Evolutionary conservation across 768 basidiomycete genomes (phyloP).

Genomic region (Termitomyces sp.): DNA sequence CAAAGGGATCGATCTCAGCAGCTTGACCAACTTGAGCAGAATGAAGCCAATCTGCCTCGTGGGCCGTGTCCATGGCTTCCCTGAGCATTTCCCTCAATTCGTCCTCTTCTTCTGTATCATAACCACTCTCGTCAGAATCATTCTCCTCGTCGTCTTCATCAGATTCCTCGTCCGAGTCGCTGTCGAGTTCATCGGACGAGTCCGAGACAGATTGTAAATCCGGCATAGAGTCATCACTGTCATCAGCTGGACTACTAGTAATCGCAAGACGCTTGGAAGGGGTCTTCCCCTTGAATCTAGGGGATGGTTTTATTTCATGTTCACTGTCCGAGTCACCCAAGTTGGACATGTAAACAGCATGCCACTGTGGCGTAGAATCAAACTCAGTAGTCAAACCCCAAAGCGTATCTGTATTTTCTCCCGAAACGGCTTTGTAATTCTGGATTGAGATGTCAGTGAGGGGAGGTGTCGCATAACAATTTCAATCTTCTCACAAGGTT

Average conservation of each 20-base stretch:
- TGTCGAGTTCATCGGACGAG: slow-evolving; percentile 42
- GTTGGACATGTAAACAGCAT: slow-evolving; percentile 35
- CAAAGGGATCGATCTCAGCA: slow-evolving; percentile 40
- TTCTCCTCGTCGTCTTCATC: slow-evolving; percentile 34
- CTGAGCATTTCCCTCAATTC: slow-evolving; percentile 55
- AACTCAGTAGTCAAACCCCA: slow-evolving; percentile 60
- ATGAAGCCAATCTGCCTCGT: slow-evolving; percentile 60
- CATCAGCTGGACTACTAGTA: slow-evolving; percentile 43
- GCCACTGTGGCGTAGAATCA: slow-evolving; percentile 58
- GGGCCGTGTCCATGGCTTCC: slow-evolving; percentile 71
- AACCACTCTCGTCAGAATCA: slow-evolving; percentile 40
- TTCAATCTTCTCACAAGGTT: slow-evolving; percentile 47
- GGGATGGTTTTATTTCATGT: slow-evolving; percentile 18
- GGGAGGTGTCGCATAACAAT: background rate
- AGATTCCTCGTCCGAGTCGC: slow-evolving; percentile 31
- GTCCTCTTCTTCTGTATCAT: slow-evolving; percentile 71
- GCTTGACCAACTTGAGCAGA: slow-evolving; percentile 30
- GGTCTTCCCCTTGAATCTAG: slow-evolving; percentile 17
- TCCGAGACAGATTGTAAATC: slow-evolving; percentile 64
- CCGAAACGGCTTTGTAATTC: slow-evolving; percentile 58
- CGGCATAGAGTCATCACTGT: slow-evolving; percentile 61
- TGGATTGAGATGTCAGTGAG: slow-evolving; percentile 23
- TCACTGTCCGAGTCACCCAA: slow-evolving; percentile 29
- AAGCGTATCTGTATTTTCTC: slow-evolving; percentile 55
- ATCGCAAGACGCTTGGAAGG: slow-evolving; percentile 44